These are phyloP conservation scores for Saraca asoca DNA, from an alignment of 331 rosid genomes.

Conservation along the genomic window DNA sequence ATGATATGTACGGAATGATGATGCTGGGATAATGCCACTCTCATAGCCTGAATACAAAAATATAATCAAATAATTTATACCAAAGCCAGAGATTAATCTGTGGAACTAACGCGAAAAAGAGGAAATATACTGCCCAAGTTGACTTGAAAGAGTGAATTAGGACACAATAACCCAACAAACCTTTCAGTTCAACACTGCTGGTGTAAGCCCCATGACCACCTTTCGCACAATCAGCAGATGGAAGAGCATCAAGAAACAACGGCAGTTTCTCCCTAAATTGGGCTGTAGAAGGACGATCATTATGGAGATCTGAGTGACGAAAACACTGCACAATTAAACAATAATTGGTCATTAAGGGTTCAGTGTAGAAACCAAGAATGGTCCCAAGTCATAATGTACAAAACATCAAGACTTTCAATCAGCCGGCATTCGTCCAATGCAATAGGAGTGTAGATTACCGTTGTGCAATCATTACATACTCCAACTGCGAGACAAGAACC, in stretches of 20 bases:
- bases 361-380: constrained; percentile 30
- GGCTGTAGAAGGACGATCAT: constrained; percentile 76
- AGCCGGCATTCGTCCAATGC: constrained; percentile 19
- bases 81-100: constrained; percentile 14
- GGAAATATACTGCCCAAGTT: constrained; percentile 10
- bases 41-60: constrained; percentile 61
- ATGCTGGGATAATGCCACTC: constrained; percentile 76
- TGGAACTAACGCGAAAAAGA: constrained; percentile 5
- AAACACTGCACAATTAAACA: constrained; percentile 68
- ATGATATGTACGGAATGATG: constrained; percentile 95
- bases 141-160: constrained; percentile 22
- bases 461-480: constrained; percentile 90
- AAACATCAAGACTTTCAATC: constrained; percentile 19
- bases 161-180: constrained; percentile 44
- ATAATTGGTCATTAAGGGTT: constrained; percentile 33
- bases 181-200: constrained; percentile 88
- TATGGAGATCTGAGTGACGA: constrained; percentile 70
- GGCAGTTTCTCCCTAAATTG: constrained; percentile 91
- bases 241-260: constrained; percentile 91
- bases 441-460: constrained; percentile 59
- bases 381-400: constrained; percentile 3
- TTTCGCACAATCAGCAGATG: constrained; percentile 98
- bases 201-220: constrained; percentile 99
- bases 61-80: constrained; percentile 15
- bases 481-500: constrained; percentile 68